A percentile compares a stretch with the other conserved stretches of the same genome.
Conservation (phyloP, 2,329 filamentous ascomycete genomes). For the Botrytis deweyae region DNA sequence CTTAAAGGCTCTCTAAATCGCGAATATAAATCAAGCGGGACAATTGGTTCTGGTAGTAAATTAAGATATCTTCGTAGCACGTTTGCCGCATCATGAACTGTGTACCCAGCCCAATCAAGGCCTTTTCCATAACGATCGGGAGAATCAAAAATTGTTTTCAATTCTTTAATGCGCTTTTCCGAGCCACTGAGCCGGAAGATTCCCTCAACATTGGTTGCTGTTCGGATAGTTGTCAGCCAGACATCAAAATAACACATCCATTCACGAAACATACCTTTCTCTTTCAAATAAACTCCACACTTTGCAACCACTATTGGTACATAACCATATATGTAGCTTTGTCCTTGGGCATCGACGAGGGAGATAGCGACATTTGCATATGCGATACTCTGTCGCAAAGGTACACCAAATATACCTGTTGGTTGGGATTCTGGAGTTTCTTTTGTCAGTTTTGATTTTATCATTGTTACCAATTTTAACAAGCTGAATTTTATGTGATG, state of each 20-base stretch:
- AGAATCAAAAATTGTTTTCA: slow-evolving; percentile 88
- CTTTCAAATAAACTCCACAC: slow-evolving; percentile 94
- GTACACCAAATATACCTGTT: slow-evolving; percentile 89
- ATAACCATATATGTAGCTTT: slow-evolving; percentile 98
- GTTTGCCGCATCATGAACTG: slow-evolving; percentile 96
- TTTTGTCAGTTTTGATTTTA: slow-evolving; percentile 28
- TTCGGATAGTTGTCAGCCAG: slow-evolving; percentile 19
- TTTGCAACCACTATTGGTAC: slow-evolving; percentile 98
- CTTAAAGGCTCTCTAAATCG: slow-evolving; percentile 83
- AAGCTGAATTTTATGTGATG: neutral
- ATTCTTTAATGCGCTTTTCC: slow-evolving; percentile 96
- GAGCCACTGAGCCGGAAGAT: slow-evolving; percentile 96
- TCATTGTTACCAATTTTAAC: slow-evolving; percentile 6
- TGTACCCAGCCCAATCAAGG: slow-evolving; percentile 95
- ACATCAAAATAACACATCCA: slow-evolving; percentile 10
- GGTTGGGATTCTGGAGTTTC: slow-evolving; percentile 39
- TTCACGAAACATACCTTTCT: slow-evolving; percentile 71
- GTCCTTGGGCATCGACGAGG: slow-evolving; percentile 84
- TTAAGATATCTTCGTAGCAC: slow-evolving; percentile 94
- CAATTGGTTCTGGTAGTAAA: slow-evolving; percentile 92
- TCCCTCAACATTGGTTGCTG: slow-evolving; percentile 90
- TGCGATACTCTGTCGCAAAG: slow-evolving; percentile 88
- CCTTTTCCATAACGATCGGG: slow-evolving; percentile 96
- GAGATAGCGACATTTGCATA: slow-evolving; percentile 99
- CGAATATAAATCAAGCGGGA: slow-evolving; percentile 90